Percentiles rank a stretch among this genome's conserved stretches.
These are phyloP conservation scores for Aspergillus sp. DNA, from an alignment of 2,329 filamentous ascomycete genomes.

Conservation along the genomic window DNA sequence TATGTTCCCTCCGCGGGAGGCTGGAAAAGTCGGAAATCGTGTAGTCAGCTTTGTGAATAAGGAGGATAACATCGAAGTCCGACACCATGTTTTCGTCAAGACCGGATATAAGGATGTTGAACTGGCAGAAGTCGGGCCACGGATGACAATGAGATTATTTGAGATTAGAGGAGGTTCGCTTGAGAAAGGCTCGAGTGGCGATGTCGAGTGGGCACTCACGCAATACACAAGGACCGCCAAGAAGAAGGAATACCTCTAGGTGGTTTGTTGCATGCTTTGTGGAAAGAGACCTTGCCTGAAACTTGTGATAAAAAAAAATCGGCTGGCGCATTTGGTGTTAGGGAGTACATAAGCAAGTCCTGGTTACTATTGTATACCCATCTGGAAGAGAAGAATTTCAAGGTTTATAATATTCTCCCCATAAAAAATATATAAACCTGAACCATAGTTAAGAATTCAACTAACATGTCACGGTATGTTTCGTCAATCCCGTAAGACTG, in stretches of 20 bases:
- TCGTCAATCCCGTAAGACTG: background rate
- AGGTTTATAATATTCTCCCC: background rate
- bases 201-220: constrained; percentile 94
- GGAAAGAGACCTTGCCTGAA: constrained; percentile 1
- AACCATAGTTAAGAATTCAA: background rate
- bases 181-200: constrained; percentile 85
- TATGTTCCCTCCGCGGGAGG: constrained; percentile 85
- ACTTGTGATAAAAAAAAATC: constrained; percentile 20
- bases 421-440: background rate
- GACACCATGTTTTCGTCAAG: constrained; percentile 91
- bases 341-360: constrained; percentile 19
- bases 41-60: constrained; percentile 95
- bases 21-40: constrained; percentile 79
- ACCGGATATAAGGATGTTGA: constrained; percentile 89
- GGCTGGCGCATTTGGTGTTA: constrained; percentile 35
- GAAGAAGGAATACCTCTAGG: constrained; percentile 91
- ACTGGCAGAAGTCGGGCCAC: constrained; percentile 82
- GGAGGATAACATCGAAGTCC: constrained; percentile 82
- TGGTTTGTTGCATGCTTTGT: constrained; percentile 10
- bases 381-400: constrained; percentile 13
- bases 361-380: constrained; percentile 23
- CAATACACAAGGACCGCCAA: constrained; percentile 90
- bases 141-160: constrained; percentile 97
- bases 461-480: background rate
- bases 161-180: constrained; percentile 89